These are phyloP conservation scores for Heliamphora exappendiculata DNA, from an alignment of 148 eudicot genomes.

Conservation along the genomic window DNA sequence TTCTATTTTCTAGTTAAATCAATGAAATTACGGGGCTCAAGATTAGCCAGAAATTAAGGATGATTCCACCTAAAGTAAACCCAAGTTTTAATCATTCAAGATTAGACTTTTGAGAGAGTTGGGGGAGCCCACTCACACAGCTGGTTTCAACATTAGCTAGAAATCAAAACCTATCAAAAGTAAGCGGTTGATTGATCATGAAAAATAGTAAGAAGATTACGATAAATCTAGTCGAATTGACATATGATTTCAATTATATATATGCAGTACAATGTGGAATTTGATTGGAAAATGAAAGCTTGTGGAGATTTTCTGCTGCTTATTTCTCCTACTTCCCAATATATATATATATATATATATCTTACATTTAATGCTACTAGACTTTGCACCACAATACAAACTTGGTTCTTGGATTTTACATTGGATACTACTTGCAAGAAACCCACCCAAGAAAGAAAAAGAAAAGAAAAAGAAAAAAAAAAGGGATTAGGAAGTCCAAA, in stretches of 20 bases:
- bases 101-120: slow-evolving; percentile 26
- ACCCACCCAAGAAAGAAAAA: slow-evolving; percentile 3
- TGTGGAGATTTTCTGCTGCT: slow-evolving; percentile 3
- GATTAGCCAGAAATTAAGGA: slow-evolving; percentile 35
- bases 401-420: slow-evolving; percentile 5
- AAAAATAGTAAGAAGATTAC: background rate
- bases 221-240: no score
- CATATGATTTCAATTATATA: no score
- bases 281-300: background rate
- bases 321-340: slow-evolving; percentile 6
- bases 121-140: slow-evolving; percentile 33
- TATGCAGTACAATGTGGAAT: no score
- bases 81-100: slow-evolving; percentile 32
- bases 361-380: slow-evolving; percentile 7
- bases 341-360: background rate
- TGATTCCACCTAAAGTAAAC: slow-evolving; percentile 33
- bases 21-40: slow-evolving; percentile 15
- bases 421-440: background rate
- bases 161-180: slow-evolving; percentile 14
- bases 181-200: slow-evolving; percentile 3
- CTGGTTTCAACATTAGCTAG: slow-evolving; percentile 34
- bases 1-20: slow-evolving; percentile 24
- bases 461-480: background rate
- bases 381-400: slow-evolving; percentile 15
- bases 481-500: background rate